Conservation (phyloP, 306 rosid species). For the Erythrophleum fordii region DNA sequence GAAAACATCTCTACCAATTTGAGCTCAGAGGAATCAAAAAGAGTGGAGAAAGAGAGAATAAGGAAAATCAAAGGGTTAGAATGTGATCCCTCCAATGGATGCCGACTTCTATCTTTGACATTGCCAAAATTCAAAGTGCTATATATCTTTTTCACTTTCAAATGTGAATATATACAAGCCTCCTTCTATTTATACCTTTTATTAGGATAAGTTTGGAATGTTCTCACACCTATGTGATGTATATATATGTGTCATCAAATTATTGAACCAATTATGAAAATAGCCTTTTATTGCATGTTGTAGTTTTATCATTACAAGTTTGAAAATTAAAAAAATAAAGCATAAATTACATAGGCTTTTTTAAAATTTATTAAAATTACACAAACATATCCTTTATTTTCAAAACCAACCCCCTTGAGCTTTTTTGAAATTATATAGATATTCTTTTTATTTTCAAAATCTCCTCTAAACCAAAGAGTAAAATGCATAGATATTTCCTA, state of each 20-base stretch:
- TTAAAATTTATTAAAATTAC: too few species aligned
- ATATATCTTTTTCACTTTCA: conserved; percentile 14
- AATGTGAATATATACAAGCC: conserved; percentile 15
- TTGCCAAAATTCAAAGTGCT: conserved; percentile 13
- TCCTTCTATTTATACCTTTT: not conserved
- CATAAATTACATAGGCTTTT: too few species aligned
- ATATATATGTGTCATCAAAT: not conserved
- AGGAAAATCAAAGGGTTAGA: not conserved
- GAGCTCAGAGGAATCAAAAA: not conserved
- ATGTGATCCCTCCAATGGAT: not conserved
- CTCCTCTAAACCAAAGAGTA: too few species aligned
- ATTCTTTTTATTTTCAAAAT: too few species aligned
- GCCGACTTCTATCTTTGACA: conserved; percentile 4
- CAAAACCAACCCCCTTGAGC: too few species aligned
- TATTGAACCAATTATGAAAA: not conserved
- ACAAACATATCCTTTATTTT: too few species aligned
- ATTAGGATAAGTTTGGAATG: not conserved
- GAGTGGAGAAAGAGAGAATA: not conserved
- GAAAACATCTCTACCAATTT: not conserved
- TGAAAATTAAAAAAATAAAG: too few species aligned
- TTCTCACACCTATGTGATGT: not conserved
- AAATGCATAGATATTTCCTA: too few species aligned
- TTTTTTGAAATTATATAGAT: too few species aligned
- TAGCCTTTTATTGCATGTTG: not conserved
- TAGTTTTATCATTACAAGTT: not conserved